A percentile compares a stretch with the other conserved stretches of the same genome.
Conservation (phyloP, 208 protist species). For the Trypanosoma mega region DNA sequence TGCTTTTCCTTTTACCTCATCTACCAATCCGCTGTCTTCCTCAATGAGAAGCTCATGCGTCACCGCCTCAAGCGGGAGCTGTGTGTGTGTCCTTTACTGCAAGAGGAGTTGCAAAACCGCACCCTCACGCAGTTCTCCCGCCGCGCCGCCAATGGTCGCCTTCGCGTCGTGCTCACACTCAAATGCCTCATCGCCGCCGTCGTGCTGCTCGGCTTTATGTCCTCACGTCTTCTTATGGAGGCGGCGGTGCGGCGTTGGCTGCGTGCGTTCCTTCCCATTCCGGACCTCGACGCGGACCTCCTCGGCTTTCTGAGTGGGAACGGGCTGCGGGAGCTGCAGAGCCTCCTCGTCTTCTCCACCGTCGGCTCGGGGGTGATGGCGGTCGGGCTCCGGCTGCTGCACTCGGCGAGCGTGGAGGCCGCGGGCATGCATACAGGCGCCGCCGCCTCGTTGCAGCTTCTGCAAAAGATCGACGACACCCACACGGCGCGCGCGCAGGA, state of each 20-base stretch:
- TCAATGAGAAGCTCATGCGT: slow-evolving; percentile 9
- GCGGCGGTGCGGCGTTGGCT: slow-evolving; percentile 14
- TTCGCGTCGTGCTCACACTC: slow-evolving; percentile 15
- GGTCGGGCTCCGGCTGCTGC: slow-evolving; percentile 22
- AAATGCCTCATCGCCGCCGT: slow-evolving; percentile 23
- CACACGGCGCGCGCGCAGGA: slow-evolving; percentile 5
- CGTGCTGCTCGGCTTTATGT: slow-evolving; percentile 16
- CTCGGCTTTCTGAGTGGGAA: slow-evolving; percentile 6
- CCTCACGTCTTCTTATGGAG: slow-evolving; percentile 22
- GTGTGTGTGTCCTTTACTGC: neutral
- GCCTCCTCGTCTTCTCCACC: slow-evolving; percentile 20
- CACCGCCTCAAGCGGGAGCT: neutral
- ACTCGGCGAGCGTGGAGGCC: slow-evolving; percentile 13
- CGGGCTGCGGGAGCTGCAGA: slow-evolving; percentile 24
- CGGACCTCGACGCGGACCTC: slow-evolving; percentile 6
- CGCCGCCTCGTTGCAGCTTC: neutral
- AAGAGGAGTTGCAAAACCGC: slow-evolving; percentile 7
- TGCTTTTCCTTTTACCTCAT: slow-evolving; percentile 1
- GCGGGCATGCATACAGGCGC: neutral
- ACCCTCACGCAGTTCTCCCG: slow-evolving; percentile 20
- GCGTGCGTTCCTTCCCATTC: neutral
- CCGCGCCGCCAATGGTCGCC: slow-evolving; percentile 12
- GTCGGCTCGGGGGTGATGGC: slow-evolving; percentile 19
- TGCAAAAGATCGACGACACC: slow-evolving; percentile 14
- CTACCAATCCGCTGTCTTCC: slow-evolving; percentile 5